Conservation (phyloP, 2,329 filamentous ascomycete species). For the Fusarium sp. region DNA sequence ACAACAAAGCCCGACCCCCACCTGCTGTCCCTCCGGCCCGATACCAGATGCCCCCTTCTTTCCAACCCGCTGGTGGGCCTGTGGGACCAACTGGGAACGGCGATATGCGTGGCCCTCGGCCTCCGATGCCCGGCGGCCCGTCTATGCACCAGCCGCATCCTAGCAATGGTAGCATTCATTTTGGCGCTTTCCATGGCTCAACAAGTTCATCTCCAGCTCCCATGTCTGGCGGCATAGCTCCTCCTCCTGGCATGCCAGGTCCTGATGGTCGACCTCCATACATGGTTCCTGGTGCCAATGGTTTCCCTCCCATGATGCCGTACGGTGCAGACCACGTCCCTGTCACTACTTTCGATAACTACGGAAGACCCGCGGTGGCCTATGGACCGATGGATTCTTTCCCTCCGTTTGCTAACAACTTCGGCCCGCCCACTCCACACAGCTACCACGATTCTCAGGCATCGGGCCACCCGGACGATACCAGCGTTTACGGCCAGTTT, state of each 20-base stretch:
- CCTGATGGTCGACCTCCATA: slow-evolving; percentile 51
- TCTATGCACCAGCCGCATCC: slow-evolving; percentile 63
- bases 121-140: slow-evolving; percentile 50
- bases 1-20: slow-evolving; percentile 45
- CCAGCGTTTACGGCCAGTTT: slow-evolving; percentile 55
- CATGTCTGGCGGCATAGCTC: slow-evolving; percentile 58
- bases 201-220: slow-evolving; percentile 68
- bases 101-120: slow-evolving; percentile 49
- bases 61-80: slow-evolving; percentile 52
- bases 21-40: slow-evolving; percentile 49
- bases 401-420: slow-evolving; percentile 51
- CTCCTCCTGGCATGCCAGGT: slow-evolving; percentile 59
- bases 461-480: slow-evolving; percentile 61
- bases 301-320: slow-evolving; percentile 53
- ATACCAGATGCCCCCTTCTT: slow-evolving; percentile 59
- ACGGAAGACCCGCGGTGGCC: slow-evolving; percentile 51
- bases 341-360: slow-evolving; percentile 51
- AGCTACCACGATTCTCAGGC: slow-evolving; percentile 72
- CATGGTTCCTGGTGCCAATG: slow-evolving; percentile 49
- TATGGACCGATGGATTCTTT: slow-evolving; percentile 52
- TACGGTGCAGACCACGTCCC: slow-evolving; percentile 53
- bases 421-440: slow-evolving; percentile 67
- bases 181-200: slow-evolving; percentile 65
- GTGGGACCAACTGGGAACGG: slow-evolving; percentile 49
- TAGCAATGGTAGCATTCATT: slow-evolving; percentile 67